Base-by-base conservation (phyloP, 179 eudicot genomes). In the Pouteria campechiana region DNA sequence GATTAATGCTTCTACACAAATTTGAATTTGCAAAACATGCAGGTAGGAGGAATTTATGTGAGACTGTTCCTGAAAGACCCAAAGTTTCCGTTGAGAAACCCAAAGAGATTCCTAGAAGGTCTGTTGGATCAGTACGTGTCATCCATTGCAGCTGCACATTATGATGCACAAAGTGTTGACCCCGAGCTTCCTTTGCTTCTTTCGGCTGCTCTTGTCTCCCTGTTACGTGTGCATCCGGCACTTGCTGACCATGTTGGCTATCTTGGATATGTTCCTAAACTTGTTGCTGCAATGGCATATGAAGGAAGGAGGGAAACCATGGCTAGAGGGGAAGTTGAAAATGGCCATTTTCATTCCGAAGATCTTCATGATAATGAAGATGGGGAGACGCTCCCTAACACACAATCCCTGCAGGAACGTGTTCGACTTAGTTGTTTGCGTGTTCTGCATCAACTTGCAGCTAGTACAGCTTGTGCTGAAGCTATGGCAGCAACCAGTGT, bases 401-500 rank as follows among this genome's bases (percentile, higher is more conserved):
- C 78, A 68, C 92, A 76, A 61, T 82, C 94, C 54, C 99, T 92
- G 27, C 78, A 88, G 67, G 96, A 90, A 69, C 90, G 78, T 59
- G 93, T 90, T 30, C 96, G 99, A 19, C 88, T 90, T 37, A 90
- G 99, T 75, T 87, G 99, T 64, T 65, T 90, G 63, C 90, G 99
- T 44, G 96, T 90, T 28, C 57, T 90, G 44, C 99, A 90, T 78
- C 99, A 90, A 65, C 94, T 90, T 67, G 99, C 99, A 29, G 88
- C 92, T 37, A 90, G 99, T 67, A 90, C 99, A 50, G 79, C 82
- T 8, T 90, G 99, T 69, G 99, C 99, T 25, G 99, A 90, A 79
- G 99, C 99, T 48, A 82, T 90, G 99, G 99, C 99, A 39, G 99
- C 99, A 6, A 90, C 99, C 25, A 90, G 99, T 69, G 94, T 59